These are phyloP conservation scores for Albugo candida DNA, from an alignment of 352 stramenopile species.

Conservation along the genomic window DNA sequence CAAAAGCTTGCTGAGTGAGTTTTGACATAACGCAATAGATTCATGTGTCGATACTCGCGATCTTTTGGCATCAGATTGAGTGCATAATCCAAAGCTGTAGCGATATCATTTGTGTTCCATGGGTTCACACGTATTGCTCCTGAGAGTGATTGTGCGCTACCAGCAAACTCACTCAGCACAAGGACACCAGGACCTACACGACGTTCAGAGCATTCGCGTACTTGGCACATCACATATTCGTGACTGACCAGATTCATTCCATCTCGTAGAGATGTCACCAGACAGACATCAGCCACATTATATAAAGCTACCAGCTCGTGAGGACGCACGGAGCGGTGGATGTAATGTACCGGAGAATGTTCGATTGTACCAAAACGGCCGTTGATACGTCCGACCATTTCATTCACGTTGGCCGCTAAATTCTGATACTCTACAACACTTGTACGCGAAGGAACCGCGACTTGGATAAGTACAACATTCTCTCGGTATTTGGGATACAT, in stretches of 20 bases:
- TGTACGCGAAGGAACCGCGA: conserved; percentile 80
- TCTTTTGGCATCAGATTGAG: conserved; percentile 65
- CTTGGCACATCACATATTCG: conserved; percentile 80
- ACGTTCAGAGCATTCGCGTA: conserved; percentile 24
- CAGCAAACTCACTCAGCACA: conserved; percentile 78
- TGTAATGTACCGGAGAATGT: conserved; percentile 79
- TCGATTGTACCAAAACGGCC: conserved; percentile 66
- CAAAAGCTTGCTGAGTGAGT: conserved; percentile 44
- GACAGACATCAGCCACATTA: conserved; percentile 73
- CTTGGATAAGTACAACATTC: conserved; percentile 87
- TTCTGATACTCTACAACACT: conserved; percentile 75
- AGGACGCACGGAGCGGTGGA: conserved; percentile 55
- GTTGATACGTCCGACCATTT: conserved; percentile 80
- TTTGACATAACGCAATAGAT: conserved; percentile 74
- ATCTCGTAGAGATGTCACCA: conserved; percentile 80
- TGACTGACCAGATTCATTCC: conserved; percentile 83
- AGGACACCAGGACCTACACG: conserved; percentile 60
- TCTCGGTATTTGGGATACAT: conserved; percentile 74
- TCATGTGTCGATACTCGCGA: conserved; percentile 67
- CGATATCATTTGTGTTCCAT: conserved; percentile 73
- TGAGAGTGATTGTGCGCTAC: conserved; percentile 70
- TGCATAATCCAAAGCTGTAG: conserved; percentile 41
- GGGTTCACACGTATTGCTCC: conserved; percentile 79
- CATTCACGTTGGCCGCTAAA: conserved; percentile 62
- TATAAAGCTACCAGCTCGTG: conserved; percentile 78